phyloP scores from a whole-genome alignment of 1,284 basidiomycete genomes.

The Phenoliferia sp. region DNA sequence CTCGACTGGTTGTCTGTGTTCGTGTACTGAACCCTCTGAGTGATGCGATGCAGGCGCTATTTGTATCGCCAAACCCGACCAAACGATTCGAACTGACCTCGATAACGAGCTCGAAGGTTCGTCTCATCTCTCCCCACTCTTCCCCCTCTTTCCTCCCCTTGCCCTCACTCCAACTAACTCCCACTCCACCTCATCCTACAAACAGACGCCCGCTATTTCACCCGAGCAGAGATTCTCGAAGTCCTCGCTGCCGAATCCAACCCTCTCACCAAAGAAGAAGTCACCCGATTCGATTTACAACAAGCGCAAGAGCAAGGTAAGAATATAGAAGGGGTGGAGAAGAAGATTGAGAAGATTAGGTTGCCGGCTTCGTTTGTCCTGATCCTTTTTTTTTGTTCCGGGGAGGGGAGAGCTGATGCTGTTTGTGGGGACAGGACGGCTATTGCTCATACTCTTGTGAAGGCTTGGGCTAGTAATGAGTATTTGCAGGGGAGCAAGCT shows the following conservation, averaged over 20 bases:
- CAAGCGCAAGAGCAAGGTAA: slow-evolving; percentile 29
- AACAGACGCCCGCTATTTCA: slow-evolving; percentile 82
- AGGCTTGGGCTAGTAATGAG: slow-evolving; percentile 53
- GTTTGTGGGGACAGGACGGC: slow-evolving; percentile 51
- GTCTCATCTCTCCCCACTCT: slow-evolving; percentile 31
- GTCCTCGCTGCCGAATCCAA: slow-evolving; percentile 60
- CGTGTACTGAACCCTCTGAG: too few species aligned
- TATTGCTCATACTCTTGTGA: slow-evolving; percentile 64
- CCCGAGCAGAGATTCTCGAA: slow-evolving; percentile 62
- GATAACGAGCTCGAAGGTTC: slow-evolving; percentile 92
- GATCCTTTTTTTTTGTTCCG: neutral
- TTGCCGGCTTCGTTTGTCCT: slow-evolving; percentile 51
- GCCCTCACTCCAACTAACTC: neutral
- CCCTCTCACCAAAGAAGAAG: slow-evolving; percentile 55
- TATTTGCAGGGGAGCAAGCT: slow-evolving; percentile 2
- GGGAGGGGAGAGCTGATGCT: neutral
- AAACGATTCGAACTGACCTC: slow-evolving; percentile 75
- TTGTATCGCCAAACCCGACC: slow-evolving; percentile 35
- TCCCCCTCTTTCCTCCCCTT: neutral
- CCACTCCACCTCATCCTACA: neutral
- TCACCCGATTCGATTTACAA: slow-evolving; percentile 54
- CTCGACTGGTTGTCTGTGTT: too few species aligned
- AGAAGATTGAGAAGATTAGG: slow-evolving; percentile 52
- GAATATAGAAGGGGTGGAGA: slow-evolving; percentile 29
- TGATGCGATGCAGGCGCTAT: slow-evolving; percentile 35